Evolutionary conservation across 148 eudicot species (phyloP), one percentile per base, ranked within the genome.

Genomic region (Salicornia ramosissima): DNA sequence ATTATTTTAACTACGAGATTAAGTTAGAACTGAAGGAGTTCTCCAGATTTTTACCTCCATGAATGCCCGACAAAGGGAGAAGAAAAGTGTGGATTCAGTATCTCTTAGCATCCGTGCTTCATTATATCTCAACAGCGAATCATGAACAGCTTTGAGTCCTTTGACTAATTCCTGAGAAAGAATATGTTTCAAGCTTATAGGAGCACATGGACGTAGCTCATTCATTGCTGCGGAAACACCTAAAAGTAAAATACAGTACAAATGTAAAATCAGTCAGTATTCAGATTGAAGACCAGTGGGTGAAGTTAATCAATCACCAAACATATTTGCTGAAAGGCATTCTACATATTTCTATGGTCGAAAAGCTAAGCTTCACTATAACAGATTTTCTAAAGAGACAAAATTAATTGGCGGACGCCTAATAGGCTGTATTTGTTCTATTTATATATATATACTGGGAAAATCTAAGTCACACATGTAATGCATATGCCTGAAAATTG

Each of bases 201-300:
- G 99, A 50, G 96, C 96, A 71, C 99, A 94, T 26, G 99, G 99
- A 19, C 99, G 96, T 67, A 94, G 74, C 63, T 94, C 99, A 57
- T 94, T 94, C 97, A 94, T 86, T 72, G 97, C 93, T 22, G 88
- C 90, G 57, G 99, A 87, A 67, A 94, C 90, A 78, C 99, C 99
- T 94, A 80, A 45, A 56, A 64, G 39, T 50, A 65, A 34, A 50
- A 73, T 21, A 42, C 50, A 36, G 21, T 7, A 70, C 18, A 68
- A 21, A 54, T 49, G 18, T 22, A 58, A 55, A 30, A 49, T 14
- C 39, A 67, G 60, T 39, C 40, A 61, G 36, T 10, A 22, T 29
- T 40, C 31, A 26, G 24, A 16, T 59, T 6, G 24, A 39, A 49
- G 61, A 45, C 45, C 22, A 30, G 45, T 3, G 40, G 8, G 56